Base-by-base conservation (phyloP, 2,329 filamentous ascomycete species). In the Nemania sp. region DNA sequence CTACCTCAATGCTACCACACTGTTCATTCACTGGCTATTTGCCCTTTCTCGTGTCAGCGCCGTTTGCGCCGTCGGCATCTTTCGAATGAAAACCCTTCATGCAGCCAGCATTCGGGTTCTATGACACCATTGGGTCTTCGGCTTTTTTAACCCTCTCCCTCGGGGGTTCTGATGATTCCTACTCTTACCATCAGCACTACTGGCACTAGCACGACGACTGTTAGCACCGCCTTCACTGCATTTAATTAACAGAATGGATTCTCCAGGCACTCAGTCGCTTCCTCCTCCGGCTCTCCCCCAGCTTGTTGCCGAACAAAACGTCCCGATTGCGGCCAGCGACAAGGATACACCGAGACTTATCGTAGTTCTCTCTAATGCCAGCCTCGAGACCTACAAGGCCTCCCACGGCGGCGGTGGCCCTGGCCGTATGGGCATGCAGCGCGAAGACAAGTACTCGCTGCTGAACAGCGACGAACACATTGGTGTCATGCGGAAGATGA, bases 381-480 rank as follows among this genome's bases (percentile, higher is more conserved):
- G 94, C 77, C 89, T 99, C 73, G 96, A 99, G 82, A 99, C 96
- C 0, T 98, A 98, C 87, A 97, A 97, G 80, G 93, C 96, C 0
- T 92, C 93, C 22, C 90, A 93, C 73, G 90, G 90, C 68, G 88
- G 90, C 20, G 75, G 75, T 80, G 86, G 71, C 43, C 54, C 78
- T 80, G 88, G 79, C 82, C 90, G 82, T 81, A 89, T 79, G 84
- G 85, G 89, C 35, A 84, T 86, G 66, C 88, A 89, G 68, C 89
- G 92, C 59, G 94, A 98, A 76, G 95, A 98, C 80, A 98, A 98
- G 82, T 99, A 97, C 82, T 97, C 95, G 69, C 86, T 99, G 60
- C 90, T 99, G 77, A 99, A 99, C 86, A 98, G 94, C 82, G 96
- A 99, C 79, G 96, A 99, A 82, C 96, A 99, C 80, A 99, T 99